Evolutionary conservation across 1,139 yeast genomes (phyloP).

Genomic region (Yamadazyma buinensis): DNA sequence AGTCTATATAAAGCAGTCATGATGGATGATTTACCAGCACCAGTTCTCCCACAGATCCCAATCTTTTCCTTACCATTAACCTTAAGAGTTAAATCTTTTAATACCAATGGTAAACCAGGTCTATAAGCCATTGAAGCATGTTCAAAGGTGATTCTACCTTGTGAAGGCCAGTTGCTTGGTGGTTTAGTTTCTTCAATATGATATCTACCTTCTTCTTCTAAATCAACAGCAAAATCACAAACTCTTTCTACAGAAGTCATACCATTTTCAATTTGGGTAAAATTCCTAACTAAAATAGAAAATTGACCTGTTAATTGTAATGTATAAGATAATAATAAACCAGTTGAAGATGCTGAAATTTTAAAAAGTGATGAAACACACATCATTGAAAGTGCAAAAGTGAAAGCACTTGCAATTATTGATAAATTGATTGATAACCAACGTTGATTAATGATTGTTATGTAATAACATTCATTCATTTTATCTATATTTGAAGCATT

Average conservation of each 20-base stretch:
- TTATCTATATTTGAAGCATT: conserved; percentile 51
- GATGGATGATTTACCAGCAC: conserved; percentile 75
- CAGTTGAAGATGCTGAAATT: conserved; percentile 64
- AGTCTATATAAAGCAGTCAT: conserved; percentile 66
- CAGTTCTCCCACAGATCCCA: conserved; percentile 80
- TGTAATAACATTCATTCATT: conserved; percentile 70
- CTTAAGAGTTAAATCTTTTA: conserved; percentile 48
- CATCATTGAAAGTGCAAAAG: conserved; percentile 52
- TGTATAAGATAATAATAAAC: conserved; percentile 65
- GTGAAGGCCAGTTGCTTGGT: conserved; percentile 40
- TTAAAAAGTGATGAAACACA: conserved; percentile 65
- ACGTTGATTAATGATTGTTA: conserved; percentile 68
- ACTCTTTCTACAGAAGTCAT: conserved; percentile 85
- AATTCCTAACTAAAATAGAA: conserved; percentile 49
- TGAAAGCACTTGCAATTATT: conserved; percentile 45
- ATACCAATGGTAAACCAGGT: conserved; percentile 70
- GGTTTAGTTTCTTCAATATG: conserved; percentile 55
- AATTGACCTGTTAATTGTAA: conserved; percentile 50
- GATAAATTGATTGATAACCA: conserved; percentile 75
- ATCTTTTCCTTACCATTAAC: conserved; percentile 58
- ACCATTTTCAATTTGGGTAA: conserved; percentile 75
- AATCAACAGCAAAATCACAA: conserved; percentile 56
- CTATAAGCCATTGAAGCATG: conserved; percentile 67
- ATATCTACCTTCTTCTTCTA: conserved; percentile 41
- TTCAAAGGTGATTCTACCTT: conserved; percentile 53